Base-by-base conservation (phyloP, 1,284 basidiomycete genomes). In the Neotropicomus parvogracilis region DNA sequence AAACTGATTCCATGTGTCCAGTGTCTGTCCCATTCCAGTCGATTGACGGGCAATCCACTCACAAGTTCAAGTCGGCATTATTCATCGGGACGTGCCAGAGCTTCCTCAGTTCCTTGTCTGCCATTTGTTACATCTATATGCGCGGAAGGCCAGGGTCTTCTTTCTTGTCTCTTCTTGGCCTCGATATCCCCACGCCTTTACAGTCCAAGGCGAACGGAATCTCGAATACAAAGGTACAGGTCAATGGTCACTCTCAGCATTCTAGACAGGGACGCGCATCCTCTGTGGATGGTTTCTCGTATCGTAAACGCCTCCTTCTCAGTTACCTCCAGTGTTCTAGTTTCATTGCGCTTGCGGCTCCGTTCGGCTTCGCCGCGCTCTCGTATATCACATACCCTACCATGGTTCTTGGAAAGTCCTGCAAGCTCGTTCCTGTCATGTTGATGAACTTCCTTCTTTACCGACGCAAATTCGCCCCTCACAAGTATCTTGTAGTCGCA, bases 371-470 rank as follows among this genome's bases (percentile, higher is more conserved):
- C 70, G 87, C 93, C 26, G 85, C 93, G 6, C 83, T 99, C 37
- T 83, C 89, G 35, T 93, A 97, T 72, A 95, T 99, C 64, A 94
- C 92, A 16, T 99, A 98, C 75, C 97, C 97, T 24, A 94, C 95
- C 14, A 94, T 98, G 86, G 95, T 98, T 32, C 85, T 99, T 53
- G 95, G 92, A 52, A 99, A 99, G 70, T 97, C 94, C 0, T 99
- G 95, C 80, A 99, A 99, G 69, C 90, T 97, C 60, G 88, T 97
- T 14, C 93, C 94, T 2, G 93, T 97, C 52, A 90, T 97, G 80
- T 75, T 95, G 68, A 94, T 95, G 91, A 95, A 95, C 70, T 83
- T 95, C 54, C 65, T 92, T 34, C 75, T 91, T 49, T 97, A 97
- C 71, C 88, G 91, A 46, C 83, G 93, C 44, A 77, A 81, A 54